A percentile compares a stretch with the other conserved stretches of the same genome.
phyloP scores from a whole-genome alignment of 139 green algal genomes.

The Chlorella ohadii region DNA sequence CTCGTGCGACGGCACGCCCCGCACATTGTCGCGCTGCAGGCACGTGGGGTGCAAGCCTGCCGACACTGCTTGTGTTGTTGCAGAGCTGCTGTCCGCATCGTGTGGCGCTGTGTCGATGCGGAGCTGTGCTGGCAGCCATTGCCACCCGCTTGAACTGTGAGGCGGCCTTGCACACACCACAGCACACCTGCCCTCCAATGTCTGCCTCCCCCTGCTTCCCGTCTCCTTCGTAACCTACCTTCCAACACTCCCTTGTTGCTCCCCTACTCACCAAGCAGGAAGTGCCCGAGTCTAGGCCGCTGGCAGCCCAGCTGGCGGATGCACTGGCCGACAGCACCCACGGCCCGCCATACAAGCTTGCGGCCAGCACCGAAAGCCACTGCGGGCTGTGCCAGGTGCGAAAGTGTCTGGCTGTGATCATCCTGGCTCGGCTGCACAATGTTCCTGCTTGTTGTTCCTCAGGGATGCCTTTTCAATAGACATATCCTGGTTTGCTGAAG shows the following conservation, averaged over 20 bases:
- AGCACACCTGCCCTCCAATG: too few species aligned
- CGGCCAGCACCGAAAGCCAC: background rate
- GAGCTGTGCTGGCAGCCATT: too few species aligned
- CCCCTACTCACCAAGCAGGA: background rate
- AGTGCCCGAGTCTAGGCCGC: background rate
- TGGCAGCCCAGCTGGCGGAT: background rate
- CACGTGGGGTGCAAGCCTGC: background rate
- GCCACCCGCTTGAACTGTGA: too few species aligned
- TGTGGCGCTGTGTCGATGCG: background rate
- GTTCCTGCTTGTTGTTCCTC: too few species aligned
- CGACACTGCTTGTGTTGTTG: too few species aligned
- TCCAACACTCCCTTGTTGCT: background rate
- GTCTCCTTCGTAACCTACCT: too few species aligned
- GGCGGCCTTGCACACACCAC: too few species aligned
- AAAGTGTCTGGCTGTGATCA: too few species aligned
- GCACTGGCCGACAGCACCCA: background rate
- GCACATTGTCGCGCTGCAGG: background rate
- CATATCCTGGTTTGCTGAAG: too few species aligned
- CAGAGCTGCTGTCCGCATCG: background rate
- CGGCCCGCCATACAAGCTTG: background rate
- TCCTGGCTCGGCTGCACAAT: too few species aligned
- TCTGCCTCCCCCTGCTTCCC: too few species aligned
- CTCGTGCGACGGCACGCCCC: background rate
- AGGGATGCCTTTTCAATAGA: too few species aligned
- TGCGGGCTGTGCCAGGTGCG: constrained; percentile 4